Evolutionary conservation across 257 asterid genomes (phyloP), one percentile per base, ranked within the genome.

Genomic region (Plantago elongata): DNA sequence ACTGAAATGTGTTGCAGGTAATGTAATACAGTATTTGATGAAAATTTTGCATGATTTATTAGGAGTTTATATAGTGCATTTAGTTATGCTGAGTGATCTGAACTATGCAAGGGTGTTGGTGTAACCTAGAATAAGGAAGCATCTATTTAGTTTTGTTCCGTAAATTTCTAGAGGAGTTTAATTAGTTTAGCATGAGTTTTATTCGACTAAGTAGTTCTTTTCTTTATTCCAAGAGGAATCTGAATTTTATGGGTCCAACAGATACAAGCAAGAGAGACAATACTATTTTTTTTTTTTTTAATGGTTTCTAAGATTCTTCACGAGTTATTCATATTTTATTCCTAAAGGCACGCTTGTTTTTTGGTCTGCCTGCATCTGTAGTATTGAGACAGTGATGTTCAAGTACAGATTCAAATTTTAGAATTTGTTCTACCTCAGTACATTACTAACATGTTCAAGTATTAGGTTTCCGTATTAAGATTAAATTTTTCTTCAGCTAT

Each of bases 201-300:
- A 49, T 47, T 49, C 17, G 27, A 34, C 40, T 34, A 34, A 4
- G 40, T 4, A 34, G 8, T 34, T 5, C 5, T 9, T 52, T 18
- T n/a, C 7, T 13, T 9, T 11, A 14, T 10, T 43, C 50, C 40
- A 22, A 11, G 45, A 37, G 13, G 42, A 17, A 34, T 50, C 51
- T 58, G 37, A 60, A 65, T 47, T 30, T 29, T 38, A 22, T 65
- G 57, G 60, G 22, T 13, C 63, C 42, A 7, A 29, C 46, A 59
- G 44, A 18, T 22, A 11, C 12, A 57, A 46, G 27, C 74, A 74
- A 71, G 76, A 68, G 44, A 56, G 73, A 60, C 61, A 22, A 22
- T n/a, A n/a, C n/a, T n/a, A 22, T 22, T 22, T 22, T 22, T n/a
- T n/a, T n/a, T n/a, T n/a, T n/a, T n/a, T n/a, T n/a, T n/a, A n/a